These are phyloP conservation scores for Pseudogymnoascus sp. DNA, from an alignment of 2,329 filamentous ascomycete species.

Conservation along the genomic window DNA sequence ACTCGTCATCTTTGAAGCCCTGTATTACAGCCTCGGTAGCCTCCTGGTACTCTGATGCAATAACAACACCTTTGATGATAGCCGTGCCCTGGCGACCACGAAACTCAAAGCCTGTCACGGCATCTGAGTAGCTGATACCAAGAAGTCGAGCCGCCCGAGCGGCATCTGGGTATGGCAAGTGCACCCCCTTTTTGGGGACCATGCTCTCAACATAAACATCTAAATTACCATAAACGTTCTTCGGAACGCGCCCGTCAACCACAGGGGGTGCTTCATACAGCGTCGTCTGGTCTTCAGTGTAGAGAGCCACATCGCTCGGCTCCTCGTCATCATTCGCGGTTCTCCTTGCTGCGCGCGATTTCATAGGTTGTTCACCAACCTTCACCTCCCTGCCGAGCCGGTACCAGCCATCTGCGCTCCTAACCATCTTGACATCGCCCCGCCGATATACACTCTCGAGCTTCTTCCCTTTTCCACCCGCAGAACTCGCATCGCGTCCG, in stretches of 20 bases:
- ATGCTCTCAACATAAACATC: conserved; percentile 89
- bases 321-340: conserved; percentile 31
- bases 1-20: conserved; percentile 57
- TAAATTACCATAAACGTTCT: conserved; percentile 89
- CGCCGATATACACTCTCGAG: conserved; percentile 78
- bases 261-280: conserved; percentile 70
- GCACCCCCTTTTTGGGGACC: conserved; percentile 73
- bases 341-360: conserved; percentile 50
- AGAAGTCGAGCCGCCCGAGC: conserved; percentile 64
- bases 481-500: conserved; percentile 43
- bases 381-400: conserved; percentile 74
- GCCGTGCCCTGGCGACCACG: conserved; percentile 79
- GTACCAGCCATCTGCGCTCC: conserved; percentile 85
- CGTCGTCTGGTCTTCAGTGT: conserved; percentile 56
- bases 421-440: conserved; percentile 67
- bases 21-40: conserved; percentile 62
- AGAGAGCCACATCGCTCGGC: conserved; percentile 47
- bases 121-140: conserved; percentile 78
- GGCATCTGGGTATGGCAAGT: conserved; percentile 55
- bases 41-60: conserved; percentile 62
- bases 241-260: conserved; percentile 65
- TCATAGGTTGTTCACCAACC: conserved; percentile 70
- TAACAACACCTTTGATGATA: conserved; percentile 67
- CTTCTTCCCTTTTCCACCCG: conserved; percentile 22
- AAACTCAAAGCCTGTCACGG: conserved; percentile 85